Percentiles rank a stretch among this genome's conserved stretches.
phyloP scores from a whole-genome alignment of 495 filamentous ascomycete species.

The Xylaria nigripes region DNA sequence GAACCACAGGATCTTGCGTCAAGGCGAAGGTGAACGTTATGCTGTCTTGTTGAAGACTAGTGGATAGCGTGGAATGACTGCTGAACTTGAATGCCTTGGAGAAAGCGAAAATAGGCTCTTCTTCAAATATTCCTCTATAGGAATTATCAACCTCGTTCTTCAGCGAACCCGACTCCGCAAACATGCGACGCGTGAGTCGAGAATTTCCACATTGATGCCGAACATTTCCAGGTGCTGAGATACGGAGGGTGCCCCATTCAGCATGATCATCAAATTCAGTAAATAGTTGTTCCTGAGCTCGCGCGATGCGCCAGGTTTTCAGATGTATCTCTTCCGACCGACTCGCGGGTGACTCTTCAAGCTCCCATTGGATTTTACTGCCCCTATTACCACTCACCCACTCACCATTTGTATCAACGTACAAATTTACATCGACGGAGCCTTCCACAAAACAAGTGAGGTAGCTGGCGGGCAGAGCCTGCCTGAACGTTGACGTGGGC shows the following conservation, averaged over 20 bases:
- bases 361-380: constrained; percentile 61
- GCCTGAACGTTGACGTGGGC: constrained; percentile 80
- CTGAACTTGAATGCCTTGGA: constrained; percentile 63
- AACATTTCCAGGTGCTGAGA: constrained; percentile 57
- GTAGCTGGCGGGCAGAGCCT: constrained; percentile 86
- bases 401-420: constrained; percentile 81
- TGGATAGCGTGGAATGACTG: constrained; percentile 16
- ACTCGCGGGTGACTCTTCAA: constrained; percentile 34
- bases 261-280: constrained; percentile 68
- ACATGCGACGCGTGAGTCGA: constrained; percentile 56
- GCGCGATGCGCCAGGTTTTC: constrained; percentile 54
- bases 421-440: constrained; percentile 63
- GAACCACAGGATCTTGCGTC: constrained; percentile 74
- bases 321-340: constrained; percentile 21
- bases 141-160: constrained; percentile 46
- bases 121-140: constrained; percentile 68
- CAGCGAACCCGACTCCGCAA: constrained; percentile 61
- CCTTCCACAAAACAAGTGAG: constrained; percentile 67
- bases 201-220: constrained; percentile 64
- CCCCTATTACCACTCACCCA: constrained; percentile 74
- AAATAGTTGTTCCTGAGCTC: constrained; percentile 56
- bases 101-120: constrained; percentile 88
- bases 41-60: constrained; percentile 35
- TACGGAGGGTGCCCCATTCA: constrained; percentile 86
- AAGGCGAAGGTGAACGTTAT: constrained; percentile 77